phyloP scores from a whole-genome alignment of 1,139 yeast genomes.

The Maudiozyma humilis region DNA sequence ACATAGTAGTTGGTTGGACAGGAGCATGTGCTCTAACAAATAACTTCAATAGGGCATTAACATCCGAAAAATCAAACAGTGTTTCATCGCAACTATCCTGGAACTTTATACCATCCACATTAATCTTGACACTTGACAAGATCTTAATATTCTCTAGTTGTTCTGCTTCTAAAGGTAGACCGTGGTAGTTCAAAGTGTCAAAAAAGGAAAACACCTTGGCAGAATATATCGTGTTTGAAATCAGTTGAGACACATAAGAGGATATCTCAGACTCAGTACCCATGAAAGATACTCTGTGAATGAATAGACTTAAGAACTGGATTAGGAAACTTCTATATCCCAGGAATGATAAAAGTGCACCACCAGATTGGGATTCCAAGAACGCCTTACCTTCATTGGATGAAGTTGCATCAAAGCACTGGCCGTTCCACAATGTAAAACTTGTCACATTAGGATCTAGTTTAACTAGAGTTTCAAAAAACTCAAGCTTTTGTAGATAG shows the following conservation, averaged over 20 bases:
- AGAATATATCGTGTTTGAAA: constrained; percentile 37
- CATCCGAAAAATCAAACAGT: constrained; percentile 29
- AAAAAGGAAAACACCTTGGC: constrained; percentile 60
- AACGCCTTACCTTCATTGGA: constrained; percentile 35
- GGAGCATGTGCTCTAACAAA: constrained; percentile 14
- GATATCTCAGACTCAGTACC: constrained; percentile 50
- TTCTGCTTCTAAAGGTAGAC: constrained; percentile 28
- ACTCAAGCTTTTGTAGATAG: constrained; percentile 43
- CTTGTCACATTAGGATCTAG: constrained; percentile 47
- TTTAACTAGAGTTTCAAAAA: constrained; percentile 46
- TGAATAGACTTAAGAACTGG: constrained; percentile 63
- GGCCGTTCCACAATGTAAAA: constrained; percentile 45
- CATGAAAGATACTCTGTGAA: constrained; percentile 48
- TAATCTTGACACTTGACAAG: constrained; percentile 36
- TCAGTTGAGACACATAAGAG: constrained; percentile 46
- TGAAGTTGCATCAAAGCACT: constrained; percentile 32
- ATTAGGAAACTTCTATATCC: constrained; percentile 53
- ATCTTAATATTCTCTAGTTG: constrained; percentile 26
- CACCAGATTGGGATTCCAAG: constrained; percentile 35
- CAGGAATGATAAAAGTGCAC: constrained; percentile 55
- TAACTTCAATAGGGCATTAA: constrained; percentile 31
- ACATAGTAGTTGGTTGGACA: constrained; percentile 1
- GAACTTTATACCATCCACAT: constrained; percentile 25
- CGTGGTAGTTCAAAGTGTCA: constrained; percentile 57
- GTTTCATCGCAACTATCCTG: constrained; percentile 24